Base-by-base conservation (phyloP, 345 rosid genomes). In the Eutrema japonicum region DNA sequence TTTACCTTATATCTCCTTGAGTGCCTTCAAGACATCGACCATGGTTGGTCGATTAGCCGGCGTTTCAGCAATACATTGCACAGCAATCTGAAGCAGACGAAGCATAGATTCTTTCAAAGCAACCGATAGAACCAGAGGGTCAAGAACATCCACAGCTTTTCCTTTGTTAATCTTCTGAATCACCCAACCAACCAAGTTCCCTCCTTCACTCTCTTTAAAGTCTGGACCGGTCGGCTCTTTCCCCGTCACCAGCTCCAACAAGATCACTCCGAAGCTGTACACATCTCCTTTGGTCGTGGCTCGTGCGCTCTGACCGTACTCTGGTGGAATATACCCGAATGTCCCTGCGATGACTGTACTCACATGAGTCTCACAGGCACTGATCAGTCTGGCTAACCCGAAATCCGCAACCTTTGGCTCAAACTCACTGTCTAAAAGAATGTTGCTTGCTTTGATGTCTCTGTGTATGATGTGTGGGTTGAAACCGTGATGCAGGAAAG, bases 151-250 rank as follows among this genome's bases (percentile, higher is more conserved):
- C 5, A 63, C 83, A 9, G 83, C 83, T 26, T 80, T 83, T 2
- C 90, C 88, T 75, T 78, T 87, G 76, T 85, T 89, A 2, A 85
- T 89, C 88, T 85, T 95, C 77, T 82, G 87, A 27, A 78, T 40
- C 72, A 82, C 98, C 98, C 96, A 89, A 18, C 98, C 94, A 3
- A 92, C 94, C 82, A 95, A 61, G 69, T 95, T 95, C 50, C 94
- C 98, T 0, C 96, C 99, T 83, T 95, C 99, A 2, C 82, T 89
- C 67, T 92, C 97, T 51, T 92, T 92, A 66, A 94, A 95, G 63
- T 95, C 92, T 0, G 99, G 93, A 46, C 99, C 99, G 0, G 96
- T 92, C 6, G 99, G 97, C 64, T 95, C 99, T 72, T 92, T 90
- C 64, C 96, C 97, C 0, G 96, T 88, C 63, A 92, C 90, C 76